Evolutionary conservation across 768 basidiomycete genomes (phyloP), one percentile per base, ranked within the genome.

Genomic region (Amanita subjunquillea): DNA sequence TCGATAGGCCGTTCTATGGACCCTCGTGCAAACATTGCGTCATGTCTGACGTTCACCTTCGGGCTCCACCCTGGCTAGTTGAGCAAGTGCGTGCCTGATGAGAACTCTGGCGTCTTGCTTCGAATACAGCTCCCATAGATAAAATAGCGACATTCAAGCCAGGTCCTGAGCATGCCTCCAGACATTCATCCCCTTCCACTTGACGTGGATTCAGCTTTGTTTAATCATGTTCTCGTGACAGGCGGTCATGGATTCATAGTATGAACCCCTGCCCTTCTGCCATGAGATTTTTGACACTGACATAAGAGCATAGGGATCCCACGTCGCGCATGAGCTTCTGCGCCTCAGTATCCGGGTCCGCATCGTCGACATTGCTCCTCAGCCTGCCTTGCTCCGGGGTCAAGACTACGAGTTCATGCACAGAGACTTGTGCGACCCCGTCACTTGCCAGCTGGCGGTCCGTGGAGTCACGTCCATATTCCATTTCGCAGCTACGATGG

Each of bases 401-500:
- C 51, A 40, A 27, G 60, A 62, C 37, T 69, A 67, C 43, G 74
- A 80, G 7, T 61, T 65, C 22, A 48, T 74, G 34, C 42, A 65
- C 2, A 79, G 78, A 1, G 67, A 79, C 56, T 67, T 82, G 2
- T 72, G 73, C 55, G 72, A 80, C 37, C 59, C 57, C 3, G 54
- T 62, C 10, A 63, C 74, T 46, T 77, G 72, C 56, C 52, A 63
- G 12, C 62, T 58, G 2, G 71, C 59, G 1, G 66, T 77, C 6
- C 60, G 57, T n/a, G 74, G 66, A 27, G 67, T 77, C 0, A 41
- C 54, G 38, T 46, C 56, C 43, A 69, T 83, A 23, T 63, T 80
- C 17, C 80, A 83, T 59, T 76, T 82, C 55, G 78, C 81, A 9
- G 80, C 80, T 2, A 76, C 68, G 20, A 81, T 80, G 80, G 80